Percentiles rank a stretch among this genome's conserved stretches.
Conservation (phyloP, 129 eudicot genomes). For the Chrysanthemum makinoi region DNA sequence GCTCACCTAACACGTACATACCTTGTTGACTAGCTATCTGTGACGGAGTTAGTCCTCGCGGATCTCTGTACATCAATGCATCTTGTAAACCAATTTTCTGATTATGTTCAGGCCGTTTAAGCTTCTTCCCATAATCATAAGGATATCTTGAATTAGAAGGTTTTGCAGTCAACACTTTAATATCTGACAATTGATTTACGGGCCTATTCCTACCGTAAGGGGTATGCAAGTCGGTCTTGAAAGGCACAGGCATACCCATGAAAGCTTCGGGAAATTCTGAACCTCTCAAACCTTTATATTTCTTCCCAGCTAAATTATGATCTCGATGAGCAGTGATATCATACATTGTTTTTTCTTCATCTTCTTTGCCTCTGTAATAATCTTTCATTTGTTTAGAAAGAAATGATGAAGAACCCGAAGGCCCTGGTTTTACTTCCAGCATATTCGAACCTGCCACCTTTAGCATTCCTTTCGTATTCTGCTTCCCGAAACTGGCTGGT, state of each 20-base stretch:
- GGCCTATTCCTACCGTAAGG: constrained; percentile 49
- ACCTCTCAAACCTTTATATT: constrained; percentile 41
- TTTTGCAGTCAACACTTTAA: constrained; percentile 72
- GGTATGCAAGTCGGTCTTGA: constrained; percentile 40
- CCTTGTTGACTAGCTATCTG: constrained; percentile 42
- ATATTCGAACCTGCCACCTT: constrained; percentile 52
- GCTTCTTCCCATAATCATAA: constrained; percentile 51
- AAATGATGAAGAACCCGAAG: constrained; percentile 36
- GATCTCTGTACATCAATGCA: constrained; percentile 43
- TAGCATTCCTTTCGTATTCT: constrained; percentile 53
- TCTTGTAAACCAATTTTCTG: constrained; percentile 47
- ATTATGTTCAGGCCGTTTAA: constrained; percentile 40
- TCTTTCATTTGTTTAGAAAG: constrained; percentile 36
- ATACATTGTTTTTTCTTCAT: constrained; percentile 51
- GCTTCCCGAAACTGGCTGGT: constrained; percentile 44
- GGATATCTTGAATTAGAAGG: constrained; percentile 55
- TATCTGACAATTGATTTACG: constrained; percentile 79
- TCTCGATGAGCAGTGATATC: constrained; percentile 62
- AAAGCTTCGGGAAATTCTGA: constrained; percentile 46
- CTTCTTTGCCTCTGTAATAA: constrained; percentile 18
- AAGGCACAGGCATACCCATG: constrained; percentile 37
- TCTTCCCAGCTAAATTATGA: constrained; percentile 38
- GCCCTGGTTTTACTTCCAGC: constrained; percentile 41
- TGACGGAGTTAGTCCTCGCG: constrained; percentile 36
- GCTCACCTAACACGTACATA: constrained; percentile 40